phyloP scores from a whole-genome alignment of 2,329 filamentous ascomycete genomes.

The Fusarium oligoseptatum region DNA sequence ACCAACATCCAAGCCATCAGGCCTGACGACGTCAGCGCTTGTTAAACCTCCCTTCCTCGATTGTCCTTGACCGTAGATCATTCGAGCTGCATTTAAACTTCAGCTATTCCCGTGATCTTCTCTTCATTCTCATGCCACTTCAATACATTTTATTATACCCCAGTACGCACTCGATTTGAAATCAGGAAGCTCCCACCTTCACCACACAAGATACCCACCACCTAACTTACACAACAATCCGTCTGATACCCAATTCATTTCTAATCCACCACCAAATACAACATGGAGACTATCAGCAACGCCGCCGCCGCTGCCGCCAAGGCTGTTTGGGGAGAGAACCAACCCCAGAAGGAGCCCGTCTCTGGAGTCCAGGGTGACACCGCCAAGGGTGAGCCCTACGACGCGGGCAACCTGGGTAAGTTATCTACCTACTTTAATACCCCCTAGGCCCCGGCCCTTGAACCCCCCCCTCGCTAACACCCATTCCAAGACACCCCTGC shows the following conservation, averaged over 20 bases:
- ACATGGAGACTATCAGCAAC: constrained; percentile 75
- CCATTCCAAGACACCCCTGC: constrained; percentile 23
- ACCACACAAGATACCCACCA: constrained; percentile 23
- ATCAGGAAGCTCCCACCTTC: neutral
- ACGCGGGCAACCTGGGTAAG: constrained; percentile 79
- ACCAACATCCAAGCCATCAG: neutral
- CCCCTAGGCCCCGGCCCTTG: neutral
- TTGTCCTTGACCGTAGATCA: constrained; percentile 20
- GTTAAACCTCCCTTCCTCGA: constrained; percentile 4
- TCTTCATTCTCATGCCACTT: neutral
- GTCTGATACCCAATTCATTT: neutral
- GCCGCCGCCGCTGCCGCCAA: constrained; percentile 59
- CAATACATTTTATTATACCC: constrained; percentile 16
- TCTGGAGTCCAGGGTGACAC: constrained; percentile 79
- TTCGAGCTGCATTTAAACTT: constrained; percentile 32
- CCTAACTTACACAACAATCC: neutral
- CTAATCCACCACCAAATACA: constrained; percentile 31
- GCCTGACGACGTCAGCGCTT: constrained; percentile 37
- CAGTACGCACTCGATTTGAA: neutral
- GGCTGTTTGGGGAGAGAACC: constrained; percentile 60
- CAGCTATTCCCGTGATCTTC: constrained; percentile 14
- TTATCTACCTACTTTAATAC: neutral
- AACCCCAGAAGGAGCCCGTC: constrained; percentile 71
- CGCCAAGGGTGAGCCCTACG: constrained; percentile 78
- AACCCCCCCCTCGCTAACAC: constrained; percentile 7